Base-by-base conservation (phyloP, 2,329 filamentous ascomycete genomes). In the Cryphonectria parasitica region DNA sequence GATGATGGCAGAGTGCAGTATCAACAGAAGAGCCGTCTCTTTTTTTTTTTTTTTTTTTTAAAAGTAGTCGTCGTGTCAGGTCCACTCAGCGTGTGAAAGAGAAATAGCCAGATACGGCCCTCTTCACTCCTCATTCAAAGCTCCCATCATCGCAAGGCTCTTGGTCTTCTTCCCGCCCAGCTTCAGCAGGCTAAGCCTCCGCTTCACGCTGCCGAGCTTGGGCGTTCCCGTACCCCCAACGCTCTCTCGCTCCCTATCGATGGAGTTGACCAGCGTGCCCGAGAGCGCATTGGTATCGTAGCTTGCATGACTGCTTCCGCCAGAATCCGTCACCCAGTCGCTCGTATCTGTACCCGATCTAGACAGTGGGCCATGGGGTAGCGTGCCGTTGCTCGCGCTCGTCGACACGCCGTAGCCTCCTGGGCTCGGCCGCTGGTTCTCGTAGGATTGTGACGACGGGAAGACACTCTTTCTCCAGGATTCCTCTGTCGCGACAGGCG, bases 131-230 rank as follows among this genome's bases (percentile, higher is more conserved):
- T 89, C 87, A 68, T 87, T 83, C 73, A 89, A 78, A 74, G 85
- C 86, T 67, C 83, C 83, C 86, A 88, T 88, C 72, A 81, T 77
- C 39, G 80, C 83, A 72, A 79, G 84, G 64, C 79, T 82, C 78
- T 89, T 90, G 77, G 87, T 89, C 62, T 83, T 83, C 82, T 92
- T 93, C 79, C 90, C 91, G 41, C 91, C 90, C 66, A 94, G 85
- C 78, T 91, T 92, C 77, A 97, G 84, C 76, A 94, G 84, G 78
- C 92, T 96, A 74, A 97, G 84, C 77, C 94, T 83, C 82, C 94
- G 95, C 81, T 91, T 89, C 74, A 97, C 88, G 70, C 90, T 91
- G 49, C 87, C 88, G 67, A 87, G 87, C 76, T 85, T 85, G 69
- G 80, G 78, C 52, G 82, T 77, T 4, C 81, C 79, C 17, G 74